Evolutionary conservation across 768 basidiomycete species (phyloP).

Genomic region (Pholiota conissans): DNA sequence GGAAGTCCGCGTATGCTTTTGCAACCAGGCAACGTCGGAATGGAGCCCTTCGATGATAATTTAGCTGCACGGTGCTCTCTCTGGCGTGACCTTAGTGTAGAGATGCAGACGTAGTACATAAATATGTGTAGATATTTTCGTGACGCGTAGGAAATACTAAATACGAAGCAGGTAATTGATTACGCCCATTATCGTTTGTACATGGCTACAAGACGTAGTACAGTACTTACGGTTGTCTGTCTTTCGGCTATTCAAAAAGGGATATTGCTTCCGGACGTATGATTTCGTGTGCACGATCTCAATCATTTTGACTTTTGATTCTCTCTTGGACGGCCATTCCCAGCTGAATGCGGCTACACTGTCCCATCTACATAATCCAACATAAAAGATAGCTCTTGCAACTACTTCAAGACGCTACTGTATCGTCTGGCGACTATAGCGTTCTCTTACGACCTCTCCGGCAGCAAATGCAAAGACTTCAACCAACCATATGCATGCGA

Average conservation of each 20-base stretch:
- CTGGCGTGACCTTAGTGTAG: slow-evolving; percentile 16
- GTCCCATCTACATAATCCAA: slow-evolving; percentile 48
- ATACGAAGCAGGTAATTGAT: too few species aligned
- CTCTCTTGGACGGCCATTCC: not conserved
- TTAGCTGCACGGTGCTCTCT: slow-evolving; percentile 14
- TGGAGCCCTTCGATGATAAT: slow-evolving; percentile 8
- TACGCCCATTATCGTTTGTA: too few species aligned
- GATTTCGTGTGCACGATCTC: not conserved
- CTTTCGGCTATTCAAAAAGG: not conserved
- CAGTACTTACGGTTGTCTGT: too few species aligned
- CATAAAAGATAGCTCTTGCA: slow-evolving; percentile 41
- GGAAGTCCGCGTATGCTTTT: slow-evolving; percentile 14
- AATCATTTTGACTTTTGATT: too few species aligned
- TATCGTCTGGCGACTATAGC: slow-evolving; percentile 54
- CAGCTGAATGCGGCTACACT: slow-evolving; percentile 27
- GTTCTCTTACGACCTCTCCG: slow-evolving; percentile 56
- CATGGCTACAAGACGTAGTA: too few species aligned
- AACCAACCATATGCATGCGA: slow-evolving; percentile 42
- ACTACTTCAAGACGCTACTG: slow-evolving; percentile 55
- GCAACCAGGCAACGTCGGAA: slow-evolving; percentile 10
- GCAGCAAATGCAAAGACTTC: slow-evolving; percentile 57
- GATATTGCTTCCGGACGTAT: not conserved
- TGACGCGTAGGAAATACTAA: too few species aligned
- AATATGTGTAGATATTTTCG: too few species aligned
- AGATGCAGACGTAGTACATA: slow-evolving; percentile 13